A percentile compares a stretch with the other conserved stretches of the same genome.
phyloP scores from a whole-genome alignment of 129 eudicot species.

The Escallonia herrerae region DNA sequence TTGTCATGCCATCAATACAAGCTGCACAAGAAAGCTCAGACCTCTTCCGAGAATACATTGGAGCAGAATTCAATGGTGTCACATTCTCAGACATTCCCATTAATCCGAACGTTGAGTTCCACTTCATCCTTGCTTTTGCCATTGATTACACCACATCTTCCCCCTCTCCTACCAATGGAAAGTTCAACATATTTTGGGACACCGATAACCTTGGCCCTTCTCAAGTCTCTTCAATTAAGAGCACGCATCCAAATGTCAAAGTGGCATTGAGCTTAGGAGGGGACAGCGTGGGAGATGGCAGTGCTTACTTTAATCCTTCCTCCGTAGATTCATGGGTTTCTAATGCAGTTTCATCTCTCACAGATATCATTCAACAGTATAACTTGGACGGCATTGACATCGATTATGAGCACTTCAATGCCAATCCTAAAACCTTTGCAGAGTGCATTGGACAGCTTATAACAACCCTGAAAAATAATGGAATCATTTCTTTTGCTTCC shows the following conservation, averaged over 20 bases:
- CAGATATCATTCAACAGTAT: constrained; percentile 47
- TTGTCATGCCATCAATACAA: constrained; percentile 21
- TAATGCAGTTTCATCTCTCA: constrained; percentile 59
- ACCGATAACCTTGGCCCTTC: constrained; percentile 48
- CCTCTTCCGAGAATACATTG: constrained; percentile 65
- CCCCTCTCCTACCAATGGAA: constrained; percentile 60
- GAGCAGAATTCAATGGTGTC: constrained; percentile 65
- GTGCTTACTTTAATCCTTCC: constrained; percentile 50
- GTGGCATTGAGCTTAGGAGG: constrained; percentile 77
- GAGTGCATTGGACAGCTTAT: constrained; percentile 60
- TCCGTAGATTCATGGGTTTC: constrained; percentile 61
- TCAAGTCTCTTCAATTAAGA: constrained; percentile 49
- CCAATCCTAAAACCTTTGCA: constrained; percentile 54
- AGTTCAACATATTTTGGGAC: constrained; percentile 76
- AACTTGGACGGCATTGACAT: constrained; percentile 73
- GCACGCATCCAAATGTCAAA: constrained; percentile 49
- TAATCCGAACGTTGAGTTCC: constrained; percentile 52
- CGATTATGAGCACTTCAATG: constrained; percentile 71
- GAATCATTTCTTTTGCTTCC: constrained; percentile 57
- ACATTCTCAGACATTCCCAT: constrained; percentile 67
- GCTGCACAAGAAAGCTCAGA: constrained; percentile 30
- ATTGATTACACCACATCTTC: constrained; percentile 63
- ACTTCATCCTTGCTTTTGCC: constrained; percentile 70
- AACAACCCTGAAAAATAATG: constrained; percentile 45
- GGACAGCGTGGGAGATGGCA: constrained; percentile 51